Base-by-base conservation (phyloP, 139 green algal species). In the Astrephomene gubernaculifera region DNA sequence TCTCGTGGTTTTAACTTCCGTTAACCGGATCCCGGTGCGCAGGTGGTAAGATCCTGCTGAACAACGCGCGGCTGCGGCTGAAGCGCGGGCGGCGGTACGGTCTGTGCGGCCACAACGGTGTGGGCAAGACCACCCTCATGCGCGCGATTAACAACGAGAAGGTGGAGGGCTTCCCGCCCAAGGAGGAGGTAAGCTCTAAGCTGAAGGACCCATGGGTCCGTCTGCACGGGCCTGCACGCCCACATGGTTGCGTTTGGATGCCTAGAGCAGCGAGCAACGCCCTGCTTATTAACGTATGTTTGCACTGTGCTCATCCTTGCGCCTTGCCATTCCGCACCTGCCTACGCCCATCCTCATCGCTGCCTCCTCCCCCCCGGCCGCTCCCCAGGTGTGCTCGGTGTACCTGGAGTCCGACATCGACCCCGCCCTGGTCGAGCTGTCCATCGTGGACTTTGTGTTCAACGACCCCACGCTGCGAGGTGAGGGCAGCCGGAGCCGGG, bases 371-470 rank as follows among this genome's bases (percentile, higher is more conserved):
- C n/a, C n/a, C n/a, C 36, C 38, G 21, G n/a, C 41, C 1, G 1
- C 12, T 1, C n/a, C 8, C 1, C 52, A 75, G 63, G 65, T 86
- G 43, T 86, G 87, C 79, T 97, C 95, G 0, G 90, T 98, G 49
- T 98, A 97, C 81, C 94, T 98, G 74, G 96, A 98, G 94, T 93
- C 97, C 68, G 96, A 98, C 90, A 97, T 99, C 73, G 89, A 94
- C 78, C 85, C 83, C 38, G 79, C 76, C 25, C 60, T 91, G 87
- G 83, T 86, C 21, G 89, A 94, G 24, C 83, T 82, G 69, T 36
- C 79, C 52, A 89, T 91, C 6, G 85, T 89, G 57, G 89, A 94
- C 33, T 95, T 88, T 52, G 81, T 94, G 39, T 82, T 87, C 72
- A 60, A 64, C 52, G 89, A 95, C 86, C 73, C 84, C 45, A 71